Evolutionary conservation across 169 alveolate species (phyloP), one percentile per base, ranked within the genome.

Genomic region (Eimeria necatrix): DNA sequence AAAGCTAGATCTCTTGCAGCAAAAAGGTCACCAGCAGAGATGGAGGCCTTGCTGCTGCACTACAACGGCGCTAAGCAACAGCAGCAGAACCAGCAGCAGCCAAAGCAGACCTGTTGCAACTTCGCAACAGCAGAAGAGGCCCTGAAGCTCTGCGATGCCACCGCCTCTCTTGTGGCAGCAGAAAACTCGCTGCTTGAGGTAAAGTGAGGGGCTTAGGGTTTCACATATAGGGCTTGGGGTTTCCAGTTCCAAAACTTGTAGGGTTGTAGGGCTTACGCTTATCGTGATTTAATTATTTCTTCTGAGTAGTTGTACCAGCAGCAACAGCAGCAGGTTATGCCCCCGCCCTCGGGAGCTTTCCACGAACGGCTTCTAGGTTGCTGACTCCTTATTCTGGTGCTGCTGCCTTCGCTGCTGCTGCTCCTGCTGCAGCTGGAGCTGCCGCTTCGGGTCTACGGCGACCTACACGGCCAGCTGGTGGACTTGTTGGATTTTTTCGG

Each of bases 401-500:
- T 2, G 8, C 70, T 46, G 22, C 3, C 24, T 12, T 22, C 4
- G n/a, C 41, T 2, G 4, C 22, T 73, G 84, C 78, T 68, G 78
- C 32, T 68, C 10, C 53, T 32, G 84, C 84, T 73, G 41, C 83
- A 86, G 93, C 46, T 86, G 61, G 68, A 86, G 5, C 3, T 64
- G 52, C 93, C 93, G 2, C 53, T 32, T 51, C 68, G 70, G 70
- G 70, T 86, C 48, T 86, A 18, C 68, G 93, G 93, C 41, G 93
- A 86, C 68, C 41, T 86, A 12, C 93, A 64, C 48, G 93, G 93
- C 18, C 84, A 86, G 74, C 64, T 86, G 64, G 84, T 56, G n/a
- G 93, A 86, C 32, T 73, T 86, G 68, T 61, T 86, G 74, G 84
- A 61, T 18, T 86, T 86, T n/a, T 86, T 86, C 83, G 49, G 64